Percentiles rank a stretch among this genome's conserved stretches.
phyloP scores from a whole-genome alignment of 75 land plant genomes.

The Isoetes taiwanensis region DNA sequence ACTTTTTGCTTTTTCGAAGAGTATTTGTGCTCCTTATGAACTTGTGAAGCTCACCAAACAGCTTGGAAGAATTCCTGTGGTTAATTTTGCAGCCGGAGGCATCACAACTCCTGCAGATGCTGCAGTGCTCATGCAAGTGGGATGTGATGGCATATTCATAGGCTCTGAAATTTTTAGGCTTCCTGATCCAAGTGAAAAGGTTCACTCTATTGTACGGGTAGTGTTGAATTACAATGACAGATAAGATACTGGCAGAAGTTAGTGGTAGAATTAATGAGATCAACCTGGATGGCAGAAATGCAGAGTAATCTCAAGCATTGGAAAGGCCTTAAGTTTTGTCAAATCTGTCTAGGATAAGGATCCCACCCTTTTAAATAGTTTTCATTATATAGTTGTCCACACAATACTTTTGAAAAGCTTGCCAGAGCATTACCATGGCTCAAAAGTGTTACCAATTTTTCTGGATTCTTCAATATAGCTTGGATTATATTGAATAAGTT shows the following conservation, averaged over 20 bases:
- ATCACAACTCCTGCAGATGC: background rate
- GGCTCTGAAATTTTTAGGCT: background rate
- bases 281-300: too few species aligned
- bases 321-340: too few species aligned
- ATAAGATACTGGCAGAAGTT: conserved; percentile 34
- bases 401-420: too few species aligned
- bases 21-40: background rate
- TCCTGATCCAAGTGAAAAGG: background rate
- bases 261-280: conserved; percentile 42
- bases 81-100: conserved; percentile 1
- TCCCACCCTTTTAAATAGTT: too few species aligned
- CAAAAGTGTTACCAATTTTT: too few species aligned
- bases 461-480: too few species aligned
- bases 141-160: conserved; percentile 1
- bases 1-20: background rate
- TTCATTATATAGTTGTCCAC: too few species aligned
- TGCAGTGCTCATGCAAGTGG: background rate
- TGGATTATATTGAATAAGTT: too few species aligned
- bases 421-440: too few species aligned
- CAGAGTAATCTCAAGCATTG: too few species aligned
- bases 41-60: conserved; percentile 1
- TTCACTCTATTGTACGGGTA: background rate
- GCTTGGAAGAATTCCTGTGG: conserved; percentile 3
- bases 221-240: background rate
- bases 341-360: too few species aligned